A percentile compares a stretch with the other conserved stretches of the same genome.
These are phyloP conservation scores for Chloris gayana DNA, from an alignment of 176 grass and related monocot species.

Conservation along the genomic window DNA sequence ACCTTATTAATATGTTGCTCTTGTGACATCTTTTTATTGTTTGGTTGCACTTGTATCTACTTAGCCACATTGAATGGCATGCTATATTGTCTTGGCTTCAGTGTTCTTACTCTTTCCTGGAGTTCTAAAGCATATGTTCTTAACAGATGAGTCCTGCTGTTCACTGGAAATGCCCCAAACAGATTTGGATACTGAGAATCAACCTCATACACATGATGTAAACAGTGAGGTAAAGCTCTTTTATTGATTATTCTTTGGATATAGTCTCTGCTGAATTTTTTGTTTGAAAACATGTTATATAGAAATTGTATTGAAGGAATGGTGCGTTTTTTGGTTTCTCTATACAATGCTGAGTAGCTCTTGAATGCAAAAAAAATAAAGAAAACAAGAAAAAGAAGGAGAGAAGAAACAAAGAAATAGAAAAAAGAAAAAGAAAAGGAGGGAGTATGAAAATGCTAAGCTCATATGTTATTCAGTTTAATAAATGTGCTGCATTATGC, in stretches of 20 bases:
- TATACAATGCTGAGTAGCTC: constrained; percentile 5
- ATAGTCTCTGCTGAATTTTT: constrained; percentile 15
- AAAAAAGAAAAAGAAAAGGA: not conserved
- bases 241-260: constrained; percentile 7
- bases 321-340: not conserved
- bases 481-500: not conserved
- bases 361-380: not conserved
- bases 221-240: constrained; percentile 50
- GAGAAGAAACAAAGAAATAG: not conserved
- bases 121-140: no score
- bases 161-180: constrained; percentile 23
- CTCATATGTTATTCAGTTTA: constrained; percentile 9
- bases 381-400: not conserved
- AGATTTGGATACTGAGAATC: constrained; percentile 37
- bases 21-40: constrained; percentile 2
- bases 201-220: constrained; percentile 36
- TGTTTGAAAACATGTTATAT: constrained; percentile 24
- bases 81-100: constrained; percentile 18
- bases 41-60: constrained; percentile 4
- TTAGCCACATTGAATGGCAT: constrained; percentile 23
- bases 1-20: constrained; percentile 9
- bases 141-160: constrained; percentile 34
- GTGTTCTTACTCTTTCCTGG: not conserved
- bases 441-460: not conserved
- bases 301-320: constrained; percentile 19